A percentile compares a stretch with the other conserved stretches of the same genome.
These are phyloP conservation scores for Aethionema arabicum DNA, from an alignment of 345 rosid genomes.

Conservation along the genomic window DNA sequence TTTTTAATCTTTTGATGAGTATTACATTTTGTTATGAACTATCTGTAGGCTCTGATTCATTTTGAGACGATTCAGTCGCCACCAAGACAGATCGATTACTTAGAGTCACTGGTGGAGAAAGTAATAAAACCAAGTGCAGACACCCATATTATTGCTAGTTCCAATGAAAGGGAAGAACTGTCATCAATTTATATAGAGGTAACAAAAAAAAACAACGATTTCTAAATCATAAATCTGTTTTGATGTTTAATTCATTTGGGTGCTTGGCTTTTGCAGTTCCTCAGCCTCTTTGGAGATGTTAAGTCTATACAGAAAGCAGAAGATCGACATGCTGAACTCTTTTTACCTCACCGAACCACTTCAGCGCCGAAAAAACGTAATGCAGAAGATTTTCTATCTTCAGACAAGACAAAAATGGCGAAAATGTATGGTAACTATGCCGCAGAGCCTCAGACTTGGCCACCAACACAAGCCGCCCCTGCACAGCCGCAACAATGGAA, in stretches of 20 bases:
- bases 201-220: slow-evolving; percentile 4
- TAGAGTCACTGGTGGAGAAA: slow-evolving; percentile 71
- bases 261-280: slow-evolving; percentile 55
- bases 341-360: slow-evolving; percentile 60
- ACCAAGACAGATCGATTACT: slow-evolving; percentile 68
- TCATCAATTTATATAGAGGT: slow-evolving; percentile 93
- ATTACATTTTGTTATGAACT: too few relatives aligned
- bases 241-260: slow-evolving; percentile 12
- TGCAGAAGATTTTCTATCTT: slow-evolving; percentile 78
- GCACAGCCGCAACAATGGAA: slow-evolving; percentile 73
- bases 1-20: too few relatives aligned
- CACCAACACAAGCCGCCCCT: slow-evolving; percentile 27
- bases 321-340: slow-evolving; percentile 76
- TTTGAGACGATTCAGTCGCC: slow-evolving; percentile 67
- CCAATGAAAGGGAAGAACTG: slow-evolving; percentile 82
- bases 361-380: slow-evolving; percentile 74
- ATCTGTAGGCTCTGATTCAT: slow-evolving; percentile 50
- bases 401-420: slow-evolving; percentile 81
- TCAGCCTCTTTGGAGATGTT: slow-evolving; percentile 74
- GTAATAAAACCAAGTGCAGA: slow-evolving; percentile 61
- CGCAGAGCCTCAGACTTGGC: slow-evolving; percentile 89
- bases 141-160: slow-evolving; percentile 44
- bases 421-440: slow-evolving; percentile 79
- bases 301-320: slow-evolving; percentile 67
- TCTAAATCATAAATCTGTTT: neutral